Evolutionary conservation across 2,329 filamentous ascomycete species (phyloP).

Genomic region (Fusarium sp.): DNA sequence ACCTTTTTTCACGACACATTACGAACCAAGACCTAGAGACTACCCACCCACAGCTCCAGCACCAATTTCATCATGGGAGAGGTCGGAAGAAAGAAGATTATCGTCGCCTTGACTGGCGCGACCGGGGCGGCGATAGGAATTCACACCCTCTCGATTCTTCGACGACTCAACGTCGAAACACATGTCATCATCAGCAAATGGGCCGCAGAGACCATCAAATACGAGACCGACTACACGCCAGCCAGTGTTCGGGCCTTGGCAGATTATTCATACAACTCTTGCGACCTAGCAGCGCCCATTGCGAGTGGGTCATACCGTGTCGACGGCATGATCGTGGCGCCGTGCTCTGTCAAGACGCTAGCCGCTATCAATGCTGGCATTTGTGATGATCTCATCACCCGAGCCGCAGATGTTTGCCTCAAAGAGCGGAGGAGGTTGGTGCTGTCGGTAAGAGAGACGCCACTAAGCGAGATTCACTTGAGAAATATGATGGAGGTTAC

Average conservation of each 20-base stretch:
- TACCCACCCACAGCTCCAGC: no score
- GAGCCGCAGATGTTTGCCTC: conserved; percentile 63
- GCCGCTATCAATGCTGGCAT: conserved; percentile 60
- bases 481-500: conserved; percentile 62
- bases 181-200: conserved; percentile 42
- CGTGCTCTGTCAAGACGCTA: conserved; percentile 66
- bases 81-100: conserved; percentile 23
- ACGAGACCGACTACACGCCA: conserved; percentile 37
- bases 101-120: conserved; percentile 42
- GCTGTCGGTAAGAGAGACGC: conserved; percentile 61
- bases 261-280: conserved; percentile 34
- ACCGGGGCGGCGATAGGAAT: conserved; percentile 39
- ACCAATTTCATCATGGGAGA: conserved; percentile 49
- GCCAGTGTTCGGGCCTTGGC: conserved; percentile 28
- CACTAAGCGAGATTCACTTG: conserved; percentile 63
- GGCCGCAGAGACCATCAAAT: conserved; percentile 40
- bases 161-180: conserved; percentile 36
- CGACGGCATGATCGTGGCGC: conserved; percentile 66
- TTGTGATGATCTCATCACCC: conserved; percentile 62
- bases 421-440: conserved; percentile 61
- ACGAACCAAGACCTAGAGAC: no score
- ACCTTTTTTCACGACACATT: no score
- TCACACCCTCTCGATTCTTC: conserved; percentile 24
- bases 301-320: conserved; percentile 38
- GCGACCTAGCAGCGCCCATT: conserved; percentile 37